Conservation (phyloP, 1,139 yeast species). For the Candida labiduridarum region DNA sequence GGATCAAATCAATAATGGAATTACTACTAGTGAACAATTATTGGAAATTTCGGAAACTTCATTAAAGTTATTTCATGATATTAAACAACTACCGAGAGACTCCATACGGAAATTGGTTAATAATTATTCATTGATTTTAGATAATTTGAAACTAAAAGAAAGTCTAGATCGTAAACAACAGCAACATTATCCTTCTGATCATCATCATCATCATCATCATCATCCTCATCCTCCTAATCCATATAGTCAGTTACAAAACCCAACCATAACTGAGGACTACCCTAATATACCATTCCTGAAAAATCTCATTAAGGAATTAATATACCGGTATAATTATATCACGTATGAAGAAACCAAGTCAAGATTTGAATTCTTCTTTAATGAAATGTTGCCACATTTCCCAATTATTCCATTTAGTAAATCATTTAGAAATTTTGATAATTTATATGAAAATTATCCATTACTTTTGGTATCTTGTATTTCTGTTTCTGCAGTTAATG, state of each 20-base stretch:
- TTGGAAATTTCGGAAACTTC: conserved; percentile 6
- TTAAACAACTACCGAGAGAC: background rate
- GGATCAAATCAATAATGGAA: conserved; percentile 6
- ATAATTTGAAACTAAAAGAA: conserved; percentile 4
- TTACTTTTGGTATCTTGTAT: conserved; percentile 48
- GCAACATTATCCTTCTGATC: background rate
- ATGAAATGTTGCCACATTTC: conserved; percentile 46
- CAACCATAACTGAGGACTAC: conserved; percentile 9
- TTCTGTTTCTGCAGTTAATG: conserved; percentile 51
- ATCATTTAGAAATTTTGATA: conserved; percentile 36
- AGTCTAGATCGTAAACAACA: background rate
- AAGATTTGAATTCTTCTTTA: conserved; percentile 37
- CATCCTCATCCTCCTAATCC: background rate
- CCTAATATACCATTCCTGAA: conserved; percentile 43
- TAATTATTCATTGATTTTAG: conserved; percentile 8
- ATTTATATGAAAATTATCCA: conserved; percentile 44
- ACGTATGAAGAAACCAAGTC: conserved; percentile 29
- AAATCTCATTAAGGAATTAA: conserved; percentile 45
- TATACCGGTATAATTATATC: conserved; percentile 24
- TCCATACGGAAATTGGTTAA: conserved; percentile 3
- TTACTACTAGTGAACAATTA: background rate
- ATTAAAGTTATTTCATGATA: conserved; percentile 4
- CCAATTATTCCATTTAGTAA: conserved; percentile 49
- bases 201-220: too few relatives aligned
- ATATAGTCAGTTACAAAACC: background rate